phyloP scores from a whole-genome alignment of 1,139 yeast genomes.

The Pneumocystis oryctolagi region DNA sequence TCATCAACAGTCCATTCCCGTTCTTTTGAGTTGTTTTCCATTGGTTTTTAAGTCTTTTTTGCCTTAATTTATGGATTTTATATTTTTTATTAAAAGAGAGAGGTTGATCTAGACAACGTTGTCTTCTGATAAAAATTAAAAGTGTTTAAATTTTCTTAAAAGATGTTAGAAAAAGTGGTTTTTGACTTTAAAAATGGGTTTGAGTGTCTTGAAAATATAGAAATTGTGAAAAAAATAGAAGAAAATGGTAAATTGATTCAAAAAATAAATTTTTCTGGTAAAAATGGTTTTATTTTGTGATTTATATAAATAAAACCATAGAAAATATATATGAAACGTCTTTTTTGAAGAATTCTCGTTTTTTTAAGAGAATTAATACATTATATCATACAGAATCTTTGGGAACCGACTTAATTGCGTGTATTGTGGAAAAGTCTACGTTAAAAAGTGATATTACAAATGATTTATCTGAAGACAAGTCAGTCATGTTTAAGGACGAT shows the following conservation, averaged over 20 bases:
- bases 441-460: not conserved
- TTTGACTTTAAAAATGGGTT: not conserved
- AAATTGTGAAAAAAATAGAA: not conserved
- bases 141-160: not conserved
- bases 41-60: not conserved
- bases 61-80: not conserved
- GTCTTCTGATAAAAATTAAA: not conserved
- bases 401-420: not conserved
- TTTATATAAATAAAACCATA: not conserved
- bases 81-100: not conserved
- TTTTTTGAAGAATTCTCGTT: not conserved
- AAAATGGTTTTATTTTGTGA: not conserved
- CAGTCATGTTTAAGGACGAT: no score
- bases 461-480: no score
- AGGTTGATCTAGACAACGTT: not conserved
- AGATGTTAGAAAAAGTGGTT: not conserved
- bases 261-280: not conserved
- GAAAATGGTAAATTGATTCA: not conserved
- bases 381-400: not conserved
- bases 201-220: not conserved
- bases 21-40: not conserved
- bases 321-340: not conserved
- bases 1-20: constrained; percentile 44
- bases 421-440: not conserved
- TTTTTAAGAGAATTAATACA: not conserved